Evolutionary conservation across 1,139 yeast species (phyloP), one percentile per base, ranked within the genome.

Genomic region (Lodderomyces metapsilosis): DNA sequence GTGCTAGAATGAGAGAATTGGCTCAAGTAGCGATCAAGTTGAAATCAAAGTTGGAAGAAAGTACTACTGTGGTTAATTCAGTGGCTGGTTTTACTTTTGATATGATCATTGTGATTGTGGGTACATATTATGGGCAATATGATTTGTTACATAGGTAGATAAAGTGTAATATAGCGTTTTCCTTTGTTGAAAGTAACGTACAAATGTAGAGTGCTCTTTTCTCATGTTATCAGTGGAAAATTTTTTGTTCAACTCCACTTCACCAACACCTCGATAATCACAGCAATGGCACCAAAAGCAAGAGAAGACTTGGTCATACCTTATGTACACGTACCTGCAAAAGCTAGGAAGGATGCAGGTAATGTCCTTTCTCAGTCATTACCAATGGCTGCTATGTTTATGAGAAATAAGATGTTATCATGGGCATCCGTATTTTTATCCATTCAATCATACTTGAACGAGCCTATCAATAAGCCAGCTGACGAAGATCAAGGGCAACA

Each of bases 311-410:
- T 65, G 47, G 71, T 67, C 13, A 59, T 69, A 30, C 74, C 72
- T 64, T 79, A 76, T 62, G 60, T 59, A 37, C 84, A 79, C 56
- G 55, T 57, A 32, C 74, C 79, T 28, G 73, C 76, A 30, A 75
- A 74, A 49, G 74, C 79, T 38, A 68, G 78, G 40, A 58, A 65
- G 12, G 71, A 76, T 38, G 36, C 45, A 11, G 69, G 74, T 13
- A 65, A 73, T 31, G 62, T 73, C 56, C 61, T 81, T 31, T 69
- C 80, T 23, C 85, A 80, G 57, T 69, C 83, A 15, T 74, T 80
- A 64, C 86, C 87, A 30, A 78, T 81, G 84, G 82, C 83, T 7
- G 85, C 86, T 36, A 79, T 81, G 81, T 73, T 74, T 51, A 56
- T 74, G 66, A 70, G 64, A 56, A 75, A 75, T 55, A 76, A 73